phyloP scores from a whole-genome alignment of 2,329 filamentous ascomycete genomes.

The Parafenestella ontariensis region DNA sequence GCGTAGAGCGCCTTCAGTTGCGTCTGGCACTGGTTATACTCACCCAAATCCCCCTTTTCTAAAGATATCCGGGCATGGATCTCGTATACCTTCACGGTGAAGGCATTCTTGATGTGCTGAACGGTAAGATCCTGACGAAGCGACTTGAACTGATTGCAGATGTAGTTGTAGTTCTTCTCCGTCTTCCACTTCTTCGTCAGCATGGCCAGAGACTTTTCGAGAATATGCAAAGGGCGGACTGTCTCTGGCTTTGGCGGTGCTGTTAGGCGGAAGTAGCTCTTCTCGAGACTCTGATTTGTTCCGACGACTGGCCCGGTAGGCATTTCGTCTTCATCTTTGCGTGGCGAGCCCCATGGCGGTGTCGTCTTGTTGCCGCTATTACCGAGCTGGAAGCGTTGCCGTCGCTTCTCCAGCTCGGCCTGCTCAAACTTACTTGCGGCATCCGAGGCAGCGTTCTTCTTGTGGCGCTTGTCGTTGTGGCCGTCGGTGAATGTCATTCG shows the following conservation, averaged over 20 bases:
- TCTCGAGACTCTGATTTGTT: conserved; percentile 83
- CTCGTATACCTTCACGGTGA: conserved; percentile 96
- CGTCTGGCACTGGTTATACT: conserved; percentile 99
- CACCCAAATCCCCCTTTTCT: conserved; percentile 99
- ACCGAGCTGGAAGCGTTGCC: conserved; percentile 78
- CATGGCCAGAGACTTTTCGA: conserved; percentile 84
- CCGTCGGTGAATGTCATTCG: conserved; percentile 71
- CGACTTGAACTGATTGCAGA: conserved; percentile 99
- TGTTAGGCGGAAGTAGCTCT: conserved; percentile 93
- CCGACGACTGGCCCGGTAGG: conserved; percentile 78
- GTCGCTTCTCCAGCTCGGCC: conserved; percentile 85
- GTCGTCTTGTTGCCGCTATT: conserved; percentile 62
- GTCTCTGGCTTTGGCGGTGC: conserved; percentile 85
- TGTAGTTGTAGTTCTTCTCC: conserved; percentile 94
- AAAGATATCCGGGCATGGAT: conserved; percentile 96
- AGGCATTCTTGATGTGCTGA: conserved; percentile 94
- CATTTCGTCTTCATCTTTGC: conserved; percentile 58
- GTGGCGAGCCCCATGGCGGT: conserved; percentile 56
- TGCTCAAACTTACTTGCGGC: conserved; percentile 87
- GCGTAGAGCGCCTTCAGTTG: conserved; percentile 92
- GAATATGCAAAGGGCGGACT: conserved; percentile 81
- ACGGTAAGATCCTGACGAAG: conserved; percentile 97
- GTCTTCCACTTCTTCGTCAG: conserved; percentile 94
- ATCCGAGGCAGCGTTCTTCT: conserved; percentile 57
- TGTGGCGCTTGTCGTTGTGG: conserved; percentile 55